These are phyloP conservation scores for Shiraia bambusicola DNA, from an alignment of 2,329 filamentous ascomycete species.

Conservation along the genomic window DNA sequence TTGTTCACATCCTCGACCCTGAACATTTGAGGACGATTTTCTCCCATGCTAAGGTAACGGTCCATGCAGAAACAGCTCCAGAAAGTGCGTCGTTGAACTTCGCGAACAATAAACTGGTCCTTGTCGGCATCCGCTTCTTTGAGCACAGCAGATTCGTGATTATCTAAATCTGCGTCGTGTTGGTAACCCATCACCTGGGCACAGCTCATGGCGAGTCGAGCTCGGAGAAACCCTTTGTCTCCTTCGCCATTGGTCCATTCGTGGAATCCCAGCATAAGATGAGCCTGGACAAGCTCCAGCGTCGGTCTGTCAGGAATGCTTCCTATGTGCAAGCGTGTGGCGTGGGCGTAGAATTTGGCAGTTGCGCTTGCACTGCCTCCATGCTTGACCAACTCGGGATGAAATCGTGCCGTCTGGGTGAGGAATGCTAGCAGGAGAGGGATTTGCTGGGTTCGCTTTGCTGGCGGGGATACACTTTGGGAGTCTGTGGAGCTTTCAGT, in stretches of 20 bases:
- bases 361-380: slow-evolving; percentile 14
- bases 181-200: slow-evolving; percentile 49
- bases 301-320: slow-evolving; percentile 45
- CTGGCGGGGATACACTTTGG: slow-evolving; percentile 27
- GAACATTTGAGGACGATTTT: slow-evolving; percentile 61
- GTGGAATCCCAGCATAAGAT: slow-evolving; percentile 70
- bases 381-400: slow-evolving; percentile 51
- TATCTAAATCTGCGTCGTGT: slow-evolving; percentile 29
- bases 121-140: slow-evolving; percentile 18
- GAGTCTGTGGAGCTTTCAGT: slow-evolving; percentile 34
- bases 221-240: slow-evolving; percentile 64
- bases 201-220: slow-evolving; percentile 61
- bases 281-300: slow-evolving; percentile 65
- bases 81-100: slow-evolving; percentile 68
- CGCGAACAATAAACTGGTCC: slow-evolving; percentile 58
- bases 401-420: slow-evolving; percentile 69
- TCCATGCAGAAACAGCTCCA: slow-evolving; percentile 76
- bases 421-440: slow-evolving; percentile 65
- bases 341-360: slow-evolving; percentile 65
- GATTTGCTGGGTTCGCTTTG: slow-evolving; percentile 52
- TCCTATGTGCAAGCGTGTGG: slow-evolving; percentile 54
- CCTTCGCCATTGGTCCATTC: slow-evolving; percentile 69
- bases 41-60: slow-evolving; percentile 66
- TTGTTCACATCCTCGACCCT: slow-evolving; percentile 57
- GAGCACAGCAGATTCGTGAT: slow-evolving; percentile 15